A percentile compares a stretch with the other conserved stretches of the same genome.
Evolutionary conservation across 148 eudicot species (phyloP).

Genomic region (Pharnaceum exiguum): DNA sequence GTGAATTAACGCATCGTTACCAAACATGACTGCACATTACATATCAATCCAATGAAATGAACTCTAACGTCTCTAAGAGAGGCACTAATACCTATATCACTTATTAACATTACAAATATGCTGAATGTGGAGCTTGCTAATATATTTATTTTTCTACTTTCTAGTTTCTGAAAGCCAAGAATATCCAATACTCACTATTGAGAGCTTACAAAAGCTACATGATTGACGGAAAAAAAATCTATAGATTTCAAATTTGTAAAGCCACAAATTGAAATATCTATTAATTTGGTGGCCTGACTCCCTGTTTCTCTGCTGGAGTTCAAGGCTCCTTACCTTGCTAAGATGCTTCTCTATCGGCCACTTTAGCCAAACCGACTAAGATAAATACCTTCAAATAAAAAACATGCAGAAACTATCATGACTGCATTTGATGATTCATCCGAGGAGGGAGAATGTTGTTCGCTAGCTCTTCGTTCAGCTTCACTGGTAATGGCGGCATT

Average conservation of each 20-base stretch:
- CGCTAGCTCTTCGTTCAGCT: slow-evolving; percentile 81
- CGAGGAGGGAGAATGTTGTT: slow-evolving; percentile 58
- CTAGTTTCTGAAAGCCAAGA: slow-evolving; percentile 18
- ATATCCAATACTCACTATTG: slow-evolving; percentile 18
- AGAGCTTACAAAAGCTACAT: slow-evolving; percentile 28
- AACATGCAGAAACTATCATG: slow-evolving; percentile 15
- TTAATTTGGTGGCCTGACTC: slow-evolving; percentile 11
- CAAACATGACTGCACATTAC: too few relatives aligned
- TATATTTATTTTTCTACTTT: slow-evolving; percentile 5
- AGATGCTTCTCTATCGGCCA: slow-evolving; percentile 14
- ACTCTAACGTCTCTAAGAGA: background rate
- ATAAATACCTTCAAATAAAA: background rate
- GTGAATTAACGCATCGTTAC: too few relatives aligned
- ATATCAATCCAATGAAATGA: too few relatives aligned
- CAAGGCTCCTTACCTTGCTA: slow-evolving; percentile 3
- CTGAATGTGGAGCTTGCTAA: slow-evolving; percentile 14
- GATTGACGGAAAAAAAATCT: slow-evolving; percentile 1
- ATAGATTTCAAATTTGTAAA: slow-evolving; percentile 19
- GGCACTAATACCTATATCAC: background rate
- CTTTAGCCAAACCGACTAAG: background rate
- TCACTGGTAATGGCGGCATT: slow-evolving; percentile 95
- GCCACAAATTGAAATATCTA: slow-evolving; percentile 10
- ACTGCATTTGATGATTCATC: slow-evolving; percentile 42
- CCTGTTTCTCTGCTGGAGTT: background rate
- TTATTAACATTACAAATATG: slow-evolving; percentile 15